phyloP scores from a whole-genome alignment of 1,284 basidiomycete genomes.

The Trametes sp. region DNA sequence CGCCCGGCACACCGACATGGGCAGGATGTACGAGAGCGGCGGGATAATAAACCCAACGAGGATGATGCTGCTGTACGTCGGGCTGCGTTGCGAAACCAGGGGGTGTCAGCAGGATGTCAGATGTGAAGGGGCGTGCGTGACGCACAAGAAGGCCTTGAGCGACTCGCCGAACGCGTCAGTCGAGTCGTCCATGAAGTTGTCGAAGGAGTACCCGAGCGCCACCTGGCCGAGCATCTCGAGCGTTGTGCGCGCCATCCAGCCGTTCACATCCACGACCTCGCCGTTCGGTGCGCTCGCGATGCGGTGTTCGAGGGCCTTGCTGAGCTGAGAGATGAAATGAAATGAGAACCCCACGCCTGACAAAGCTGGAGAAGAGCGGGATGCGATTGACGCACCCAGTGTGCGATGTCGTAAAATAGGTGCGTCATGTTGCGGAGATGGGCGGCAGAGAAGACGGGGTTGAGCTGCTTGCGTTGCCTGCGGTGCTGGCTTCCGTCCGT shows the following conservation, averaged over 20 bases:
- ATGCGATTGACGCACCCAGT: slow-evolving; percentile 14
- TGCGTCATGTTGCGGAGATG: slow-evolving; percentile 28
- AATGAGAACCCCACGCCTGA: background rate
- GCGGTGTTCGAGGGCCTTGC: slow-evolving; percentile 32
- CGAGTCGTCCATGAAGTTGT: slow-evolving; percentile 41
- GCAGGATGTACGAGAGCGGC: slow-evolving; percentile 15
- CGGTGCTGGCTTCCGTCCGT: slow-evolving; percentile 23
- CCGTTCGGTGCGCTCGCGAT: slow-evolving; percentile 25
- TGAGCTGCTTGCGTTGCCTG: slow-evolving; percentile 28
- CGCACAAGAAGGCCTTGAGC: slow-evolving; percentile 35
- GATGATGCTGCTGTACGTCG: slow-evolving; percentile 9
- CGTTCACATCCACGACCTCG: slow-evolving; percentile 43
- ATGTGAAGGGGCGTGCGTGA: background rate
- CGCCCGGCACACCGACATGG: slow-evolving; percentile 18
- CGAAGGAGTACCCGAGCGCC: slow-evolving; percentile 49
- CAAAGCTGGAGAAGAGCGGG: too few relatives aligned
- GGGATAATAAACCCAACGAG: slow-evolving; percentile 14
- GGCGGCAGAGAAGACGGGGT: slow-evolving; percentile 27
- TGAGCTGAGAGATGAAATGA: slow-evolving; percentile 29
- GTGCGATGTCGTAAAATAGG: slow-evolving; percentile 23
- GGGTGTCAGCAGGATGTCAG: background rate
- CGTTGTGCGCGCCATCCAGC: slow-evolving; percentile 45
- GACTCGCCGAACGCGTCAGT: slow-evolving; percentile 39
- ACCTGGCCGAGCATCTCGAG: slow-evolving; percentile 51
- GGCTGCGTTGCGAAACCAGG: slow-evolving; percentile 8